These are phyloP conservation scores for Dothidotthia symphoricarpi DNA, from an alignment of 2,329 filamentous ascomycete species.

Conservation along the genomic window DNA sequence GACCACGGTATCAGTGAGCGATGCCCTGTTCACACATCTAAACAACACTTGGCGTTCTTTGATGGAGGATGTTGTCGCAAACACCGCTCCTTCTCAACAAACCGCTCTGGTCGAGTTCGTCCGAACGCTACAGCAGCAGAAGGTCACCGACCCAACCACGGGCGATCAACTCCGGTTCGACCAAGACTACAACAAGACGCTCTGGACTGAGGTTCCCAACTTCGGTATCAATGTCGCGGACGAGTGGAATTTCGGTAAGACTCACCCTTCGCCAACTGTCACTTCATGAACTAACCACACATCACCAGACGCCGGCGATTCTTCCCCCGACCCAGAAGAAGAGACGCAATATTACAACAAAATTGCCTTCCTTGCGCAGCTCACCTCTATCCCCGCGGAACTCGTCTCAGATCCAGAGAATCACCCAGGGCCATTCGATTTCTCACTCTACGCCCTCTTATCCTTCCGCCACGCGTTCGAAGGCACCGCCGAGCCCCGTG, in stretches of 20 bases:
- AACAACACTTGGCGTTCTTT: slow-evolving; percentile 1
- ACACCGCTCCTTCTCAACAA: neutral
- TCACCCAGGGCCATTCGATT: neutral
- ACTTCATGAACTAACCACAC: neutral
- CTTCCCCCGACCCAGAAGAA: neutral
- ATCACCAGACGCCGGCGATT: neutral
- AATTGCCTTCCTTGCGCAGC: slow-evolving; percentile 1
- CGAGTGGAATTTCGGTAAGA: slow-evolving; percentile 2
- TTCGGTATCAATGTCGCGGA: slow-evolving; percentile 3
- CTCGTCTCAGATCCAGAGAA: neutral
- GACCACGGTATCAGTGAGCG: neutral
- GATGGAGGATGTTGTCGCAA: neutral
- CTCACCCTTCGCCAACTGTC: no score
- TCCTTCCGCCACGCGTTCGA: slow-evolving; percentile 1
- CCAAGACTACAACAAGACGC: neutral
- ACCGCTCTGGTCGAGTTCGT: slow-evolving; percentile 1
- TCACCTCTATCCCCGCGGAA: neutral
- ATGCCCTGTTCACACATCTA: neutral
- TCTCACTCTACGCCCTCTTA: slow-evolving; percentile 3
- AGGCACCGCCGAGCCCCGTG: neutral
- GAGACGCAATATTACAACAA: slow-evolving; percentile 1
- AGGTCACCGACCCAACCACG: slow-evolving; percentile 1
- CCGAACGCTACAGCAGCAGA: neutral
- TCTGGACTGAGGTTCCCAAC: slow-evolving; percentile 2
- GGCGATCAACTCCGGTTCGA: neutral